Evolutionary conservation across 1,139 yeast species (phyloP).

Genomic region (Yamadazyma mexicana): DNA sequence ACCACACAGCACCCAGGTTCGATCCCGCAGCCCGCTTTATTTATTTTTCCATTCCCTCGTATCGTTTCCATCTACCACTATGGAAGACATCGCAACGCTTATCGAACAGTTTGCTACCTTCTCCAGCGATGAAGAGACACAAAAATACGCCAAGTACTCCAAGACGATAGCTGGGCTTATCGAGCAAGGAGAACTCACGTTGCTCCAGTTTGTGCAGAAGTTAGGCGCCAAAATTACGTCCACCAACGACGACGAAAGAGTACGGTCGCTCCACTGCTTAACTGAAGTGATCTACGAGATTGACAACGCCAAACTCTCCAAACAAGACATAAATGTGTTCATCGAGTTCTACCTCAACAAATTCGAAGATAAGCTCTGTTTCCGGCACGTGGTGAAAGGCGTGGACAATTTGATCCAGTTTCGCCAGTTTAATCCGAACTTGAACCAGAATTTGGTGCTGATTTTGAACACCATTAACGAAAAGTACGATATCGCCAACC

Average conservation of each 20-base stretch:
- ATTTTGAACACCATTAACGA: constrained; percentile 43
- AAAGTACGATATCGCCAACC: constrained; percentile 59
- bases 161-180: constrained; percentile 25
- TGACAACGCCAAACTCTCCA: constrained; percentile 36
- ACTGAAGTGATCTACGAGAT: constrained; percentile 49
- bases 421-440: constrained; percentile 39
- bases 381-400: constrained; percentile 56
- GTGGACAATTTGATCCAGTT: constrained; percentile 51
- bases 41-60: background rate
- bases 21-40: no score
- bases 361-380: constrained; percentile 61
- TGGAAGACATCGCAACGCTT: constrained; percentile 19
- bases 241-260: constrained; percentile 56
- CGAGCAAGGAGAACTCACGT: constrained; percentile 21
- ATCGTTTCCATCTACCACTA: background rate
- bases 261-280: constrained; percentile 58
- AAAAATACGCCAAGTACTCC: constrained; percentile 17
- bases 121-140: constrained; percentile 25
- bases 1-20: no score
- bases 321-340: constrained; percentile 69
- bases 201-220: constrained; percentile 37
- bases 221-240: constrained; percentile 60
- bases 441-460: constrained; percentile 26
- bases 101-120: constrained; percentile 40
- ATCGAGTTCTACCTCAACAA: constrained; percentile 64